Conservation (phyloP, 768 basidiomycete genomes). For the Kwoniella shandongensis region DNA sequence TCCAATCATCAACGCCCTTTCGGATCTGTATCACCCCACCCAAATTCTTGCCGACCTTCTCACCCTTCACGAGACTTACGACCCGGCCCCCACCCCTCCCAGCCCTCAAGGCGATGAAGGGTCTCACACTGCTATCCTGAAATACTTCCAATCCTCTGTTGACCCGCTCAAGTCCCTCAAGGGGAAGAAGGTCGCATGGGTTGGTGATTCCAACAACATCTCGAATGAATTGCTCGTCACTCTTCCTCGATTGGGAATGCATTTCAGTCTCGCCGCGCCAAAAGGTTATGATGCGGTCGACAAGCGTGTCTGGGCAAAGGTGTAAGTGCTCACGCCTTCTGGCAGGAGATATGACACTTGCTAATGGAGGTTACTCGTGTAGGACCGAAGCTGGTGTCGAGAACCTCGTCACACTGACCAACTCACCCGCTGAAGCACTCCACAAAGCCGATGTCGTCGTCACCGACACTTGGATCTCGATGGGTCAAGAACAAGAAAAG, state of each 20-base stretch:
- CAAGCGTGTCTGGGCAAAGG: slow-evolving; percentile 72
- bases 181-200: slow-evolving; percentile 84
- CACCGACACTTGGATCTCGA: slow-evolving; percentile 99
- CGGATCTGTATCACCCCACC: slow-evolving; percentile 93
- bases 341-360: not conserved
- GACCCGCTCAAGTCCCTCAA: slow-evolving; percentile 61
- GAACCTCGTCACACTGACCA: slow-evolving; percentile 47
- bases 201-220: slow-evolving; percentile 93
- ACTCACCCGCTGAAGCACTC: slow-evolving; percentile 76
- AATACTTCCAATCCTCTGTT: slow-evolving; percentile 17
- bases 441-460: slow-evolving; percentile 88
- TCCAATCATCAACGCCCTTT: slow-evolving; percentile 94
- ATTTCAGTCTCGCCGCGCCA: slow-evolving; percentile 80
- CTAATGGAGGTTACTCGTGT: slow-evolving; percentile 1
- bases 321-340: slow-evolving; percentile 56
- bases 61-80: slow-evolving; percentile 70
- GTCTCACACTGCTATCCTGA: slow-evolving; percentile 22
- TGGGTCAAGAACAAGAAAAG: slow-evolving; percentile 97
- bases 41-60: slow-evolving; percentile 91
- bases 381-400: slow-evolving; percentile 45
- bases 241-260: slow-evolving; percentile 85
- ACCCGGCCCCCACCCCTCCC: slow-evolving; percentile 56
- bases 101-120: slow-evolving; percentile 8
- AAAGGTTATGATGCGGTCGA: slow-evolving; percentile 56
- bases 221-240: slow-evolving; percentile 96